Base-by-base conservation (phyloP, 2,329 filamentous ascomycete genomes). In the Aspergillus oerlinghausenensis region DNA sequence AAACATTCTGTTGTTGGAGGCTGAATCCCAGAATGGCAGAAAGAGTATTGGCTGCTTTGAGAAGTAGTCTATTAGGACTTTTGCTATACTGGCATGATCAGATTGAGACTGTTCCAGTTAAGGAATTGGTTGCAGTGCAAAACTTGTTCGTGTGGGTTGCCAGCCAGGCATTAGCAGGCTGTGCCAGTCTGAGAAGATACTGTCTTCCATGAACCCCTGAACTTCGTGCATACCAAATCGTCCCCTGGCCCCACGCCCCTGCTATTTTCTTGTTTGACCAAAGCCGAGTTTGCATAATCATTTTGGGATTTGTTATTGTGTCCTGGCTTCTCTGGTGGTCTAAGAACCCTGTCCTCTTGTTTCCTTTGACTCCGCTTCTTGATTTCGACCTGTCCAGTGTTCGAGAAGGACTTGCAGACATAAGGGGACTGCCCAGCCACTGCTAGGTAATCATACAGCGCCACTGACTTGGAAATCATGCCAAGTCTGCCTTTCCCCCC, bases 201-300 rank as follows among this genome's bases (percentile, higher is more conserved):
- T 48, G 52, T 54, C 52, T 52, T 59, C 49, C 45, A 45, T 32
- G 54, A 54, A 60, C 57, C 63, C 63, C 57, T 65, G 62, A 59
- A 40, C 62, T 52, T 57, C 55, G 49, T 66, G 61, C 63, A 65
- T 65, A 55, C 45, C 55, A 60, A 56, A 62, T 51, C 51, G 51
- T 40, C 28, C 50, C 51, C 4, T 54, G 49, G 52, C 43, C 57
- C 57, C 56, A 60, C 50, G 56, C 52, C 51, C 52, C 35, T 57
- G 54, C 43, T 49, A 49, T 35, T 47, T 50, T 59, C 42, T 54
- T 45, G 48, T 50, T 51, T 43, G 25, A 50, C 52, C 60, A 38
- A 54, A 49, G 49, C 55, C 45, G 45, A 25, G 29, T 17, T 53
- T 19, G 21, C 21, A 45, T 45, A 45, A 45, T 23, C n/a, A 45